Conservation (phyloP, 2,329 filamentous ascomycete species). For the Pezizomycotina sp. region DNA sequence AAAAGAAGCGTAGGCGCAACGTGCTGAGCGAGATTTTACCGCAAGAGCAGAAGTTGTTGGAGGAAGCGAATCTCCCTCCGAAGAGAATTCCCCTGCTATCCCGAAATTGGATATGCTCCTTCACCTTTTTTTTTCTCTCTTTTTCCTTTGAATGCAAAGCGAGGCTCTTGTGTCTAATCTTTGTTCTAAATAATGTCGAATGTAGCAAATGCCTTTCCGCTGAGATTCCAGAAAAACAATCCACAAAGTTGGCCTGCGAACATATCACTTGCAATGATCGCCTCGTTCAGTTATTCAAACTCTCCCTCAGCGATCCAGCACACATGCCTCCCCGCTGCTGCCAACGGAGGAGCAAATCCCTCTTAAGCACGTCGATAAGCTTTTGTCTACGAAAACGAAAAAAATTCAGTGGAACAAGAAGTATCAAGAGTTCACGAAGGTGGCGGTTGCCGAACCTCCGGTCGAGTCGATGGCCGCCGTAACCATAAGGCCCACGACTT, state of each 20-base stretch:
- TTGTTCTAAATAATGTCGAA: slow-evolving; percentile 43
- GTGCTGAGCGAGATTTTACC: slow-evolving; percentile 14
- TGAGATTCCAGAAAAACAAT: slow-evolving; percentile 45
- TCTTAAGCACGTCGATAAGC: slow-evolving; percentile 54
- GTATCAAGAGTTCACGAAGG: slow-evolving; percentile 57
- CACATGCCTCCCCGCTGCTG: slow-evolving; percentile 81
- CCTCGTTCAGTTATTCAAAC: slow-evolving; percentile 54
- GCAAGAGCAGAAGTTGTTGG: slow-evolving; percentile 6
- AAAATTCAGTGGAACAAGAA: slow-evolving; percentile 57
- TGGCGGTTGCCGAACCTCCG: too few relatives aligned
- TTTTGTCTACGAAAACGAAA: slow-evolving; percentile 42
- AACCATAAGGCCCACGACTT: too few relatives aligned
- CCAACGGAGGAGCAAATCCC: slow-evolving; percentile 49
- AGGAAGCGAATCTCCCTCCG: slow-evolving; percentile 11
- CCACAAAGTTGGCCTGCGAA: slow-evolving; percentile 54
- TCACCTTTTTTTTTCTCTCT: slow-evolving; percentile 2
- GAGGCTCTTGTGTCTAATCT: too few relatives aligned
- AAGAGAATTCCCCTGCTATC: slow-evolving; percentile 6
- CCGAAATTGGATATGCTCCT: not conserved
- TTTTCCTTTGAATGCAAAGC: too few relatives aligned
- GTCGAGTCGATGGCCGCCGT: too few relatives aligned
- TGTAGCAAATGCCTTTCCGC: slow-evolving; percentile 57
- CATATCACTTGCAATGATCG: slow-evolving; percentile 70
- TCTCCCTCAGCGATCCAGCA: slow-evolving; percentile 58
- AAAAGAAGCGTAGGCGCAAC: slow-evolving; percentile 11